Evolutionary conservation across 768 basidiomycete species (phyloP), one percentile per base, ranked within the genome.

Genomic region (Omphalotus guepiniiformis): DNA sequence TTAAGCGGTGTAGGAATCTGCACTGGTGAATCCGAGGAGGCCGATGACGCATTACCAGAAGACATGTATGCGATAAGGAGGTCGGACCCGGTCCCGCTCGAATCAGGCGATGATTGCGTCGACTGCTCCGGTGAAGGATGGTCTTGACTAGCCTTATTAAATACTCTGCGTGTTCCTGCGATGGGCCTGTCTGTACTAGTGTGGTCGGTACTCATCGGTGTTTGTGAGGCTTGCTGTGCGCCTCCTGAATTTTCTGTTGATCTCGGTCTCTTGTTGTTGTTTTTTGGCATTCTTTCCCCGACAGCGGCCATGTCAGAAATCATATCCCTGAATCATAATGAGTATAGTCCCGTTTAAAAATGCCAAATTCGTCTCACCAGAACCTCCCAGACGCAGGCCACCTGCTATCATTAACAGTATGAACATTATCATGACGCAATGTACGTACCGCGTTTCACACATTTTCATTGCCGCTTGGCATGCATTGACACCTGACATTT

Each of bases 401-500:
- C 42, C 74, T 75, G 23, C 12, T 26, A 35, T 25, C 18, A 32
- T 11, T 19, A n/a, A n/a, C n/a, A n/a, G n/a, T n/a, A n/a, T n/a
- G n/a, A n/a, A n/a, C n/a, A n/a, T n/a, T n/a, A n/a, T n/a, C n/a
- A n/a, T n/a, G n/a, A n/a, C n/a, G n/a, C n/a, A n/a, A 44, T 8
- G 12, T 6, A 49, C 67, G 49, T 37, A 74, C 73, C 69, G 63
- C 48, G 48, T 48, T 55, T 78, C 76, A 26, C 65, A 66, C 26
- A 47, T 55, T 40, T 65, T 67, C n/a, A 85, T 65, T 3, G 76
- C 66, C 16, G 77, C 63, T 60, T 84, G 68, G 57, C 81, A 85
- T 42, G 71, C 72, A 39, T 79, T 70, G 2, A 87, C 79, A 52
- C 83, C 82, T 32, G 71, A 67, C 63, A 84, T 71, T 40, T 84